These are phyloP conservation scores for Solanum rostratum DNA, from an alignment of 257 asterid species.

Conservation along the genomic window DNA sequence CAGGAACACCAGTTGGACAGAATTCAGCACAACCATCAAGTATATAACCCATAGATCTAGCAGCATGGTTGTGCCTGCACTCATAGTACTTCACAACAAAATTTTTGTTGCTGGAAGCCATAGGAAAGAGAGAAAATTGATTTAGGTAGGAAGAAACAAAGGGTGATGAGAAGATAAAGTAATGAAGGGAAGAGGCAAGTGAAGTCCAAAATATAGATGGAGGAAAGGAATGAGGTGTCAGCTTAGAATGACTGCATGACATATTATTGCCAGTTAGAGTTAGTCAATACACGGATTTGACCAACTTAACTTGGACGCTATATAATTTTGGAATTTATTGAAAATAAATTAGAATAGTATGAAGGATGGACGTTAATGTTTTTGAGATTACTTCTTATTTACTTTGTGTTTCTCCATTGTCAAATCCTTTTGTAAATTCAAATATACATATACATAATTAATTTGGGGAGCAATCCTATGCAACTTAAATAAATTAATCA, in stretches of 20 bases:
- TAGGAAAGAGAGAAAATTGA: neutral
- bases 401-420: no score
- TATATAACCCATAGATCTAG: neutral
- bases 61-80: neutral
- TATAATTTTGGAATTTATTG: no score
- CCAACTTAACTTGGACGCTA: no score
- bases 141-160: neutral
- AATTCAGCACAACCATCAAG: slow-evolving; percentile 1
- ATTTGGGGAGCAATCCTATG: no score
- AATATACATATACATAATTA: no score
- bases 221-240: neutral
- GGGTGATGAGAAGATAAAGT: neutral
- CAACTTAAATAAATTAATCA: no score
- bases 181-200: neutral
- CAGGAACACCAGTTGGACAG: neutral
- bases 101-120: neutral
- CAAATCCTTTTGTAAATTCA: no score
- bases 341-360: no score
- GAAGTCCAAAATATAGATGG: neutral
- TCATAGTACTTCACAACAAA: neutral
- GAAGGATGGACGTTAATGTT: no score
- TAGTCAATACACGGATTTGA: no score
- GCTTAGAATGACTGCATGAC: neutral
- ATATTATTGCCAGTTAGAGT: neutral
- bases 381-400: no score